Evolutionary conservation across 306 rosid species (phyloP).

Genomic region (Astragalus membranaceus): DNA sequence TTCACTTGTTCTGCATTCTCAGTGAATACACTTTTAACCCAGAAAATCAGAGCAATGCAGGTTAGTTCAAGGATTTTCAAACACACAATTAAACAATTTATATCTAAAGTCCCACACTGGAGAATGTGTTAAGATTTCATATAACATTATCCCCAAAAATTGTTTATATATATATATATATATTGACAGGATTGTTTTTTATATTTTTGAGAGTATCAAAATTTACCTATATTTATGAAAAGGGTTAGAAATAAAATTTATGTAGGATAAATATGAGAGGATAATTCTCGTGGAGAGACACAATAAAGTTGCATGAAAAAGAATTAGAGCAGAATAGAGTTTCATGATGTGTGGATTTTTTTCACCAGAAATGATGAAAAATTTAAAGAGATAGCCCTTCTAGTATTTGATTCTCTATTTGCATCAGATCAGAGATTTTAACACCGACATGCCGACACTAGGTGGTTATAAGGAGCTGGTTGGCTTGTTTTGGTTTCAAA

Average conservation of each 20-base stretch:
- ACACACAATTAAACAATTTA: too few species aligned
- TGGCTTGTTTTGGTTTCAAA: slow-evolving; percentile 13
- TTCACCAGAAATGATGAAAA: background rate
- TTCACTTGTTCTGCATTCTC: background rate
- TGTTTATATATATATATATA: too few species aligned
- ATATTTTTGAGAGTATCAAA: too few species aligned
- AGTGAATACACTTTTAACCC: background rate
- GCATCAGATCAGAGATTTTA: background rate
- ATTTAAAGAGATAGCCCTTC: background rate
- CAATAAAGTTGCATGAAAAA: background rate
- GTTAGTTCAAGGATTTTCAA: background rate
- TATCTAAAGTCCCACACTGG: too few species aligned
- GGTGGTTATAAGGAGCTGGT: background rate
- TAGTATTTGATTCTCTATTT: background rate
- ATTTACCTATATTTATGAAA: too few species aligned
- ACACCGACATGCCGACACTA: slow-evolving; percentile 8
- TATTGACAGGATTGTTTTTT: too few species aligned
- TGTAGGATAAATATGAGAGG: too few species aligned
- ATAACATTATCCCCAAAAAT: too few species aligned
- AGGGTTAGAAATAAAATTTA: too few species aligned
- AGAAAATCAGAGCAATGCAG: slow-evolving; percentile 16
- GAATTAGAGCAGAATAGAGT: background rate
- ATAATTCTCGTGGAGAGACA: background rate
- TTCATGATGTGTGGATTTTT: background rate
- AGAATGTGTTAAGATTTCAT: too few species aligned